A percentile compares a stretch with the other conserved stretches of the same genome.
phyloP scores from a whole-genome alignment of 1,139 yeast species.

The Lodderomyces orthopsilosis region DNA sequence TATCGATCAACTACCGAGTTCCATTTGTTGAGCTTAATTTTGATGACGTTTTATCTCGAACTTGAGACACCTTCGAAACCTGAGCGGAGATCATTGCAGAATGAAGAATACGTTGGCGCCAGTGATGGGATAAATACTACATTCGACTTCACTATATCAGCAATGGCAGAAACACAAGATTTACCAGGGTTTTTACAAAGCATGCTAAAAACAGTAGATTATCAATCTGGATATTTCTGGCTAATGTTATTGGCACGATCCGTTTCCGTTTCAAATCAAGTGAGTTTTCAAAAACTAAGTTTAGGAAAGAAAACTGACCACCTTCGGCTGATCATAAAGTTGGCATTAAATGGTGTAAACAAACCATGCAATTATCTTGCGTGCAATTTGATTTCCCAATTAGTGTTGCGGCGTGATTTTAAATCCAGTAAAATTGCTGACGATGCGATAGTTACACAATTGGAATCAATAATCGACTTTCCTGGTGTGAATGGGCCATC shows the following conservation, averaged over 20 bases:
- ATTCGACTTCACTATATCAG: slow-evolving; percentile 12
- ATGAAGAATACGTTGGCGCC: background rate
- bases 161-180: background rate
- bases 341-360: slow-evolving; percentile 47
- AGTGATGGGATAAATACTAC: slow-evolving; percentile 10
- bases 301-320: background rate
- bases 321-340: slow-evolving; percentile 27
- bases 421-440: slow-evolving; percentile 26
- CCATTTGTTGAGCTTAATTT: slow-evolving; percentile 29
- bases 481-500: slow-evolving; percentile 61
- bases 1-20: slow-evolving; percentile 16
- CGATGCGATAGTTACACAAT: slow-evolving; percentile 37
- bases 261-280: background rate
- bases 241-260: background rate
- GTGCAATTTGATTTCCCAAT: slow-evolving; percentile 19
- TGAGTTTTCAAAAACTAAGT: background rate
- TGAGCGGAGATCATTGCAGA: background rate
- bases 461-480: slow-evolving; percentile 49
- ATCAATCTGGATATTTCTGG: background rate
- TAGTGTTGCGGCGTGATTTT: slow-evolving; percentile 15
- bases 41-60: slow-evolving; percentile 26
- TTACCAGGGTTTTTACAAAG: background rate
- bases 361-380: slow-evolving; percentile 16
- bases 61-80: background rate
- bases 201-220: background rate